phyloP scores from a whole-genome alignment of 169 alveolate genomes.

The Cytauxzoon felis region DNA sequence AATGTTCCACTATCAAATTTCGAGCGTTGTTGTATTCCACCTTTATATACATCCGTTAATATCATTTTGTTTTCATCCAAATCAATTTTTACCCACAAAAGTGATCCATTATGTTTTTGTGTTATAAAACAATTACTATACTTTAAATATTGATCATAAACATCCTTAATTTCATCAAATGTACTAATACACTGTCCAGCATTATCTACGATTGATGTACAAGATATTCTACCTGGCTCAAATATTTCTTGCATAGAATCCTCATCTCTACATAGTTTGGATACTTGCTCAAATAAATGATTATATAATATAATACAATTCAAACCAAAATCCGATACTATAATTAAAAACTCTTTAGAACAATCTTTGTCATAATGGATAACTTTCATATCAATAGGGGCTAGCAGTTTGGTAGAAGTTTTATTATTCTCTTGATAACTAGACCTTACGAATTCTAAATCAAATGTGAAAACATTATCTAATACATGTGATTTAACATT shows the following conservation, averaged over 20 bases:
- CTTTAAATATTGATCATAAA: background rate
- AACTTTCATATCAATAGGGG: constrained; percentile 57
- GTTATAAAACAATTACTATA: constrained; percentile 30
- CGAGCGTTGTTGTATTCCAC: constrained; percentile 5
- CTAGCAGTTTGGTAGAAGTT: constrained; percentile 8
- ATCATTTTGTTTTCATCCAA: background rate
- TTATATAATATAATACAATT: constrained; percentile 43
- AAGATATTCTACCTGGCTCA: constrained; percentile 44
- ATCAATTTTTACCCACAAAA: constrained; percentile 42
- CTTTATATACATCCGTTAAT: constrained; percentile 7
- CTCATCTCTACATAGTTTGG: constrained; percentile 12
- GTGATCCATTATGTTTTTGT: constrained; percentile 33
- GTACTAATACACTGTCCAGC: constrained; percentile 19
- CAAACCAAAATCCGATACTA: constrained; percentile 32
- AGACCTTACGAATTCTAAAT: background rate
- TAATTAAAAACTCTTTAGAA: constrained; percentile 3
- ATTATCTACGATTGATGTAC: constrained; percentile 15
- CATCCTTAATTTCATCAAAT: background rate
- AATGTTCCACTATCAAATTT: background rate
- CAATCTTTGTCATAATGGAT: constrained; percentile 18
- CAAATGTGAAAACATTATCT: constrained; percentile 2
- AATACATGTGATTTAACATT: no score
- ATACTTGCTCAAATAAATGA: constrained; percentile 5
- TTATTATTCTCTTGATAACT: background rate
- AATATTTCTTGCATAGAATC: background rate